These are phyloP conservation scores for Acacia crassicarpa DNA, from an alignment of 306 rosid species.

Conservation along the genomic window DNA sequence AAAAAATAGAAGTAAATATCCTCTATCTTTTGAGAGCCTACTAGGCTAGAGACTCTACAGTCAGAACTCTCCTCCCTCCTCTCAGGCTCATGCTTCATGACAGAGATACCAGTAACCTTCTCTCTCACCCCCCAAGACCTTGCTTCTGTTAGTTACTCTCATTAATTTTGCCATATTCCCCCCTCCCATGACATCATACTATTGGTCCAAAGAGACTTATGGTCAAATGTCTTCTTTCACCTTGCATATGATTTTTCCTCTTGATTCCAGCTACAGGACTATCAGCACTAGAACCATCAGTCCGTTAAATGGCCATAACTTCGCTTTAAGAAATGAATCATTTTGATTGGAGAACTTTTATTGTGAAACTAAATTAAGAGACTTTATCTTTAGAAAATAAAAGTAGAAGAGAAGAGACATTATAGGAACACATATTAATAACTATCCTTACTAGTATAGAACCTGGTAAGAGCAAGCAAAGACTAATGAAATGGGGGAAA, in stretches of 20 bases:
- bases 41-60: background rate
- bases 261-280: too few relatives aligned
- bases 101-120: background rate
- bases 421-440: background rate
- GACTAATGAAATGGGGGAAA: background rate
- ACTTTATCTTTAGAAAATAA: background rate
- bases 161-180: background rate
- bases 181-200: background rate
- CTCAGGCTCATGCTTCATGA: background rate
- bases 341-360: background rate
- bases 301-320: too few relatives aligned
- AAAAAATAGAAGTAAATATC: background rate
- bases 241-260: background rate
- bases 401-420: background rate
- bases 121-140: background rate
- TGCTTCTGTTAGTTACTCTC: background rate
- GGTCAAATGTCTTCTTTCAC: background rate
- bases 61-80: background rate
- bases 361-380: background rate
- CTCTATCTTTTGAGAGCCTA: background rate
- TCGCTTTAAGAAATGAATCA: background rate
- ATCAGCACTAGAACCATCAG: background rate
- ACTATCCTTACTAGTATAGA: background rate
- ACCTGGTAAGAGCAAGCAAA: conserved; percentile 16
- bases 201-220: background rate